phyloP scores from a whole-genome alignment of 2,329 filamentous ascomycete genomes.

The Septoria linicola region DNA sequence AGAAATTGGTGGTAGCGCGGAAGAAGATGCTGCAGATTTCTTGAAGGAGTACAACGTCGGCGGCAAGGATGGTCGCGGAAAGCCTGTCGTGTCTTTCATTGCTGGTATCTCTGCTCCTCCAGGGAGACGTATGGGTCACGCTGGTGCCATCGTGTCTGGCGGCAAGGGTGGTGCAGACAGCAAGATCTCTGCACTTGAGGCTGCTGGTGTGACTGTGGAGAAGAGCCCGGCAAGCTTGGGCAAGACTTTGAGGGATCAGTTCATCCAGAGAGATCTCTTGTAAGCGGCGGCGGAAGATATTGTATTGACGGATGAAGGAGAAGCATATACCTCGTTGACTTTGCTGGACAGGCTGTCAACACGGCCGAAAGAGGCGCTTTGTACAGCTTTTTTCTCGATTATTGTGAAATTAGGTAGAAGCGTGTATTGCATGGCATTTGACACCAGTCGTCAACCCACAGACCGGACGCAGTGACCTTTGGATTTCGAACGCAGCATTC shows the following conservation, averaged over 20 bases:
- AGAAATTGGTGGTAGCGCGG: conserved; percentile 94
- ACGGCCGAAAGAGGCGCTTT: conserved; percentile 10
- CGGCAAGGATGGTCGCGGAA: conserved; percentile 58
- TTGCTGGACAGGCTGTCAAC: not conserved
- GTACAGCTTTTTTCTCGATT: conserved; percentile 9
- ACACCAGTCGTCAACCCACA: too few species aligned
- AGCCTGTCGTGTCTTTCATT: conserved; percentile 97
- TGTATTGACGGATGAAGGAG: not conserved
- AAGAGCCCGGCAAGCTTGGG: conserved; percentile 87
- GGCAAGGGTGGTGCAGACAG: conserved; percentile 97
- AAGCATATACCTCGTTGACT: conserved; percentile 8
- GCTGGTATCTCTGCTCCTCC: conserved; percentile 97
- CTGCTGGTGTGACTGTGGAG: conserved; percentile 93
- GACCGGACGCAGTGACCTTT: too few species aligned
- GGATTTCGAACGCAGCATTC: too few species aligned
- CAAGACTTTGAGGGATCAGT: conserved; percentile 91
- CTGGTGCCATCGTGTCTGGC: conserved; percentile 94
- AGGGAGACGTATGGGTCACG: conserved; percentile 96
- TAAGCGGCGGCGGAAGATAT: too few species aligned
- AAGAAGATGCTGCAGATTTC: conserved; percentile 98
- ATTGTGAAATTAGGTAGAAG: conserved; percentile 17
- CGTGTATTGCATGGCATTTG: conserved; percentile 16
- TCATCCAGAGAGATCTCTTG: conserved; percentile 92
- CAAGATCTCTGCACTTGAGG: conserved; percentile 93
- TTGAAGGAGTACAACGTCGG: conserved; percentile 82